Evolutionary conservation across 2,329 filamentous ascomycete species (phyloP).

Genomic region (Aspergillus viridinutans): DNA sequence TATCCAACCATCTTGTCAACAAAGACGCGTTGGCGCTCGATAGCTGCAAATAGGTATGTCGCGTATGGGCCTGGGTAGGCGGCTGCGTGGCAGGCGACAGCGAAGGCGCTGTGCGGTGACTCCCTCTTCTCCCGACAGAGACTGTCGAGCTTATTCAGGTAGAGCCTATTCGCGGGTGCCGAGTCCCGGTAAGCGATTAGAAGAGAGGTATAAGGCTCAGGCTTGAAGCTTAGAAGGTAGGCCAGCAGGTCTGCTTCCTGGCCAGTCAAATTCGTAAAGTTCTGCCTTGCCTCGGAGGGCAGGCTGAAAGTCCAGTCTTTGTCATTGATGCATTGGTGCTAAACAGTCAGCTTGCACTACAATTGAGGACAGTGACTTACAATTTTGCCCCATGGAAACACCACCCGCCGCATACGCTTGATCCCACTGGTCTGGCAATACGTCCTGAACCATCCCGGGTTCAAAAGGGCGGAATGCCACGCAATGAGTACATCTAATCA

Average conservation of each 20-base stretch:
- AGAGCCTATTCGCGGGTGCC: too few relatives aligned
- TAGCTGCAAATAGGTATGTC: conserved; percentile 29
- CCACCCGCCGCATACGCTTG: conserved; percentile 53
- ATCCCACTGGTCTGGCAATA: conserved; percentile 59
- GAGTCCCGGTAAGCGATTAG: not conserved
- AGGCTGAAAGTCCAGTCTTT: conserved; percentile 9
- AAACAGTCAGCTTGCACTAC: not conserved
- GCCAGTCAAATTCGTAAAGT: not conserved
- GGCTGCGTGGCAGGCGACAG: not conserved
- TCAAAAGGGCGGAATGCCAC: conserved; percentile 73
- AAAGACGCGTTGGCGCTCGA: conserved; percentile 41
- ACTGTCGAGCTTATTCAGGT: not conserved
- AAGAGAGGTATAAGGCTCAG: not conserved
- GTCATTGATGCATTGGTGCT: conserved; percentile 12
- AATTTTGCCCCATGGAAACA: conserved; percentile 62
- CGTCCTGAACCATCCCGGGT: conserved; percentile 65
- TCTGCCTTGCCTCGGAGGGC: not conserved
- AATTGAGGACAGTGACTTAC: not conserved
- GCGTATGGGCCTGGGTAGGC: not conserved
- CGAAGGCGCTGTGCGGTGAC: not conserved
- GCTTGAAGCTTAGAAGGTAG: not conserved
- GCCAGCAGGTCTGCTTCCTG: conserved; percentile 5
- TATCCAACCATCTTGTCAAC: conserved; percentile 65
- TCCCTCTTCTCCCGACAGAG: too few relatives aligned
- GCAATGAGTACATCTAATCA: conserved; percentile 67